Conservation (phyloP, 2,329 filamentous ascomycete genomes). For the Daldinia sp. region DNA sequence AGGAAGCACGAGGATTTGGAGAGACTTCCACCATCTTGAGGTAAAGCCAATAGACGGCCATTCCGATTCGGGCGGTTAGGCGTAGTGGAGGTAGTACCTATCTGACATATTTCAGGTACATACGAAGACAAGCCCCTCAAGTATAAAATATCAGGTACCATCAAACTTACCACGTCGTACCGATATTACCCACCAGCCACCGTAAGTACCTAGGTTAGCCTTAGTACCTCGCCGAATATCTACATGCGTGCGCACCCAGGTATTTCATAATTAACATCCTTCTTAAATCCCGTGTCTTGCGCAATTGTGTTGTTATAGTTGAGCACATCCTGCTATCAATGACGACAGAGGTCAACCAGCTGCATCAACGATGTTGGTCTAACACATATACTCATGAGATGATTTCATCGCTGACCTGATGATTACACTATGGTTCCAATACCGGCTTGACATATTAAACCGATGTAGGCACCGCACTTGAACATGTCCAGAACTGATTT, state of each 20-base stretch:
- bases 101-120: background rate
- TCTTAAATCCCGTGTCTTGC: background rate
- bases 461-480: no score
- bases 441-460: background rate
- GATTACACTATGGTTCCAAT: background rate
- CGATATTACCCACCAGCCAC: background rate
- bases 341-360: slow-evolving; percentile 1
- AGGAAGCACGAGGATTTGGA: slow-evolving; percentile 22
- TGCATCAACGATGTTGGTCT: background rate
- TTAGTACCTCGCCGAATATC: background rate
- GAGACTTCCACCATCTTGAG: slow-evolving; percentile 19
- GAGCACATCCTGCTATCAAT: background rate
- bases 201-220: background rate
- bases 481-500: background rate
- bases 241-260: background rate
- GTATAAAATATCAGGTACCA: background rate
- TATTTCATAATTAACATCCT: no score
- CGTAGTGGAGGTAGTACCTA: slow-evolving; percentile 1
- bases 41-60: slow-evolving; percentile 22
- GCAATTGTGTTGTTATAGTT: background rate
- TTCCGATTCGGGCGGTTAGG: slow-evolving; percentile 32
- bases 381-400: no score
- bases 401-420: no score
- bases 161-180: background rate
- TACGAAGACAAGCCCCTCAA: background rate